Evolutionary conservation across 1,284 basidiomycete genomes (phyloP), one percentile per base, ranked within the genome.

Genomic region (Leccinum subspadiceum): DNA sequence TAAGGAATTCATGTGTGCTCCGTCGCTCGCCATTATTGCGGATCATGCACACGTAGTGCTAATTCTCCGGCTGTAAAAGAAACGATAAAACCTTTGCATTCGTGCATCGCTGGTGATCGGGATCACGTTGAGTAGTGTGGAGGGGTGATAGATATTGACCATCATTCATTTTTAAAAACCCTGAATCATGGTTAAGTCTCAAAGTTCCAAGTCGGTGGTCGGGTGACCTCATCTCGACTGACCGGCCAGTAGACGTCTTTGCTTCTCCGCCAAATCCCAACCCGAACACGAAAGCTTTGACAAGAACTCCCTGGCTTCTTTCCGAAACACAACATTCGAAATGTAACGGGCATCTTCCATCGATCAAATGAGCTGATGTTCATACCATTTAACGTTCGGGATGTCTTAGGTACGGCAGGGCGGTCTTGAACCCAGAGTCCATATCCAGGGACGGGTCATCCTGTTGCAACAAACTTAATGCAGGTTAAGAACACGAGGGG

Each of bases 81-180:
- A 78, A 76, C 0, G 64, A 65, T 15, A 84, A 70, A 1, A 84
- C 82, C 57, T 75, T 75, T 0, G 83, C 83, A 54, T 83, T 84
- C 1, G 82, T 84, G n/a, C 73, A 68, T 0, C 66, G 70, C 60
- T 84, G 82, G 31, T 74, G 70, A 1, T 73, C 63, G 0, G 75
- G 75, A 59, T 84, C 80, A 0, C 64, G 57, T 57, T 84, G 83
- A 0, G 61, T 64, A 48, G 84, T 80, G 1, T 78, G 77, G 0
- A 73, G 73, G 0, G 83, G 83, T 3, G 84, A 69, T 1, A 85
- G 68, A 59, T 81, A 78, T 50, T 70, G 74, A 35, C 78, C 78
- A 63, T 85, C 83, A 54, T 84, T 85, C 1, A 83, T 84, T 7
- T 84, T 84, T 50, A 81, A 84, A 64, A 85, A 85, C 0, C 50